These are phyloP conservation scores for Margaritispora aquatica DNA, from an alignment of 495 filamentous ascomycete genomes.

Conservation along the genomic window DNA sequence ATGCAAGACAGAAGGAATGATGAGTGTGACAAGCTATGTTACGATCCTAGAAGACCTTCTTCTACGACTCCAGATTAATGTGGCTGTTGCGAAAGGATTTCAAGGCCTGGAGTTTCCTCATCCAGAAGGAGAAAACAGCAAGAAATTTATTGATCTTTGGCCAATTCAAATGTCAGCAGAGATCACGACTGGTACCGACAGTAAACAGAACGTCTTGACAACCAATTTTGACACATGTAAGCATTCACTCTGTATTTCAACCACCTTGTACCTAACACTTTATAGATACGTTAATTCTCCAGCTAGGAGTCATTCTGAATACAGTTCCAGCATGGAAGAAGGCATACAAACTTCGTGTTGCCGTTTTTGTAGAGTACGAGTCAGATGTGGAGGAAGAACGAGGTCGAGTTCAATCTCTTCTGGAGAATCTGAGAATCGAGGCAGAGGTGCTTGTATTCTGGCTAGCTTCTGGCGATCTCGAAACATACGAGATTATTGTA, in stretches of 20 bases:
- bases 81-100: slow-evolving; percentile 81
- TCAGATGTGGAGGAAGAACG: slow-evolving; percentile 76
- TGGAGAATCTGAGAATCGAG: slow-evolving; percentile 77
- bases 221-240: slow-evolving; percentile 86
- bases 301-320: slow-evolving; percentile 77
- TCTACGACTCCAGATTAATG: slow-evolving; percentile 73
- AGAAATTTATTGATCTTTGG: slow-evolving; percentile 85
- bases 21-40: slow-evolving; percentile 64
- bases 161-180: slow-evolving; percentile 82
- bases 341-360: slow-evolving; percentile 64
- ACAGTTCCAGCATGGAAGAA: slow-evolving; percentile 82
- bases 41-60: slow-evolving; percentile 80
- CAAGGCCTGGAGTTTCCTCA: slow-evolving; percentile 65
- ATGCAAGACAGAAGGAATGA: slow-evolving; percentile 53
- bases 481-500: slow-evolving; percentile 72
- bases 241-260: slow-evolving; percentile 7
- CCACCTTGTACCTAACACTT: not conserved
- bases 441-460: slow-evolving; percentile 76
- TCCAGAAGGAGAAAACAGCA: slow-evolving; percentile 37
- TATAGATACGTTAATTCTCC: slow-evolving; percentile 71
- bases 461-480: slow-evolving; percentile 66
- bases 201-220: slow-evolving; percentile 63
- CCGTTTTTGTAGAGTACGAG: slow-evolving; percentile 88
- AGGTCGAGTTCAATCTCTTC: slow-evolving; percentile 62
- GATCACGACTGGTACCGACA: slow-evolving; percentile 52